These are phyloP conservation scores for Podaxis sp. DNA, from an alignment of 768 basidiomycete genomes.

Conservation along the genomic window DNA sequence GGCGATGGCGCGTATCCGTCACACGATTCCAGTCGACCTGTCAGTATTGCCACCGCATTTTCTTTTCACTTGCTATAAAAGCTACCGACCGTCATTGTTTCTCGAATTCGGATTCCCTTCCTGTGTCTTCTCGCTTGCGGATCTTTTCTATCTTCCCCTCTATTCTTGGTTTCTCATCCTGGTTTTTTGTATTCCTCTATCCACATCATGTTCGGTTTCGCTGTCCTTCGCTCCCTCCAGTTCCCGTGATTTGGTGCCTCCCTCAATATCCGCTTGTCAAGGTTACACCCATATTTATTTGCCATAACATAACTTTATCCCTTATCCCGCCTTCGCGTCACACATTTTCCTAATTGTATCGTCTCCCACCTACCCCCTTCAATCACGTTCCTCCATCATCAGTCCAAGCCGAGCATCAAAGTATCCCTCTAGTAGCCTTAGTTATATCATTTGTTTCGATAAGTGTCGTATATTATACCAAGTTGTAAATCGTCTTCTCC, in stretches of 20 bases:
- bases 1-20: background rate
- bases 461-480: conserved; percentile 13
- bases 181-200: background rate
- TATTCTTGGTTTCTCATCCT: background rate
- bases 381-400: conserved; percentile 3
- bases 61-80: conserved; percentile 4
- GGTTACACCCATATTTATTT: conserved; percentile 13
- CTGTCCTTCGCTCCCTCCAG: background rate
- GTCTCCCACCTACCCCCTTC: background rate
- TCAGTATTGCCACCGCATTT: background rate
- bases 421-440: conserved; percentile 11
- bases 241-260: conserved; percentile 3
- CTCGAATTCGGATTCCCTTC: background rate
- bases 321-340: conserved; percentile 6
- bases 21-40: conserved; percentile 4
- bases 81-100: conserved; percentile 4
- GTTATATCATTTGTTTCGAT: conserved; percentile 14
- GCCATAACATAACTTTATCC: conserved; percentile 12
- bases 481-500: conserved; percentile 1
- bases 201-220: background rate
- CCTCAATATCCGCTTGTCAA: background rate
- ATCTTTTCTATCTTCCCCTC: background rate
- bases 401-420: background rate
- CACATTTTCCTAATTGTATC: conserved; percentile 7
- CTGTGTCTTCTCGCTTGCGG: background rate